Evolutionary conservation across 2,329 filamentous ascomycete species (phyloP).

Genomic region (Cladosporium sp.): DNA sequence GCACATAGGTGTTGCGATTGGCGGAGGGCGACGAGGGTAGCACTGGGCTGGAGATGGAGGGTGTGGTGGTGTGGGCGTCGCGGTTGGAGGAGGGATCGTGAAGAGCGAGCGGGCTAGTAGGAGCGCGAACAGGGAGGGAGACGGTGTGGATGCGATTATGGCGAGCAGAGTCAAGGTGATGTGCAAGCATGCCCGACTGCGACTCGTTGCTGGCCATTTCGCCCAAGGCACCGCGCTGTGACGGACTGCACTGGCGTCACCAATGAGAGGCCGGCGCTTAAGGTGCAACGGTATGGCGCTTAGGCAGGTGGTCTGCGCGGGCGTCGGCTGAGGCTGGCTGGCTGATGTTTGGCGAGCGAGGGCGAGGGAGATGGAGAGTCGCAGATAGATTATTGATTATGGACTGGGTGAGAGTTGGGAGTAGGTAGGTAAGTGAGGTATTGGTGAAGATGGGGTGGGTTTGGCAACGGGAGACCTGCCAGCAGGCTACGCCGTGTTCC

Average conservation of each 20-base stretch:
- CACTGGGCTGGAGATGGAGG: constrained; percentile 3
- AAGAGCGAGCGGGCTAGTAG: constrained; percentile 9
- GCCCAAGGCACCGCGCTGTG: constrained; percentile 8
- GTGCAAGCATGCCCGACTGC: neutral
- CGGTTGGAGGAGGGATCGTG: neutral
- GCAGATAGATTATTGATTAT: constrained; percentile 2
- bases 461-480: neutral
- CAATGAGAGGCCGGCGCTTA: constrained; percentile 10
- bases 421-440: neutral
- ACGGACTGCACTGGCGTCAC: constrained; percentile 1
- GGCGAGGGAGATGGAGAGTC: neutral
- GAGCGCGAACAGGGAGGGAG: constrained; percentile 3
- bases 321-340: neutral
- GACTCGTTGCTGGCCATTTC: constrained; percentile 11
- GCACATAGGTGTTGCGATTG: constrained; percentile 11
- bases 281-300: neutral
- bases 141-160: constrained; percentile 2
- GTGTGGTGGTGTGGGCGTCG: neutral
- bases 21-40: constrained; percentile 1
- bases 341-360: neutral
- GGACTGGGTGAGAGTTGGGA: no score
- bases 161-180: constrained; percentile 8
- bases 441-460: neutral
- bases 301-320: neutral
- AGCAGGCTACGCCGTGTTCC: no score